Conservation (phyloP, 2,329 filamentous ascomycete genomes). For the Allantophomopsis lycopodina region DNA sequence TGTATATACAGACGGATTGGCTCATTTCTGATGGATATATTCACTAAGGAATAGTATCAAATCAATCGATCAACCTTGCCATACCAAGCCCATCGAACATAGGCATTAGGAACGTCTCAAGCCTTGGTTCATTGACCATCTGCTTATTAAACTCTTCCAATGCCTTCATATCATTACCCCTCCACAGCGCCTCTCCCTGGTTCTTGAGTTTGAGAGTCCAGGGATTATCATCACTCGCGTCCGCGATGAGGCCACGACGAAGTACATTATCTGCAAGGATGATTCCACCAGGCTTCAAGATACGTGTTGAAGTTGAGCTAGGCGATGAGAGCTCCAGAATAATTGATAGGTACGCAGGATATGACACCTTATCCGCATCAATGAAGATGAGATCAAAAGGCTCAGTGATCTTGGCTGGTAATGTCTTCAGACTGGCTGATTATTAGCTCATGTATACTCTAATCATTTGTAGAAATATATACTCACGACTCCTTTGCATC, state of each 20-base stretch:
- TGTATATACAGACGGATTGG: too few relatives aligned
- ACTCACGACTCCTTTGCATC: conserved; percentile 31
- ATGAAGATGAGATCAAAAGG: conserved; percentile 41
- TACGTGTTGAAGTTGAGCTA: conserved; percentile 16
- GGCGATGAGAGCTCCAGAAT: conserved; percentile 29
- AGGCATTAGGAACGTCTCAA: conserved; percentile 23
- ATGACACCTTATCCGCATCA: conserved; percentile 38
- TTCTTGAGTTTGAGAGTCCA: conserved; percentile 3
- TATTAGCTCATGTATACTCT: neutral
- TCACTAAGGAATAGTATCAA: too few relatives aligned
- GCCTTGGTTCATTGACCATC: conserved; percentile 11
- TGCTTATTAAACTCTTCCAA: conserved; percentile 22
- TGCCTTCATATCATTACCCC: conserved; percentile 7
- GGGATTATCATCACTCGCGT: conserved; percentile 20
- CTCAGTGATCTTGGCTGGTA: conserved; percentile 12
- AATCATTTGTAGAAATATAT: conserved; percentile 5
- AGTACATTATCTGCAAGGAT: conserved; percentile 42
- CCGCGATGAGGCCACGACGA: conserved; percentile 31
- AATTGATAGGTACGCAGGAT: conserved; percentile 30
- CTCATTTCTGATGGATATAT: too few relatives aligned
- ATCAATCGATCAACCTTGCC: conserved; percentile 12
- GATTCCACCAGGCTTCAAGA: conserved; percentile 33
- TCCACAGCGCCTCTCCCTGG: conserved; percentile 2
- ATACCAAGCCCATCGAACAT: conserved; percentile 25
- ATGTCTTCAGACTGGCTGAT: conserved; percentile 4